Percentiles rank a stretch among this genome's conserved stretches.
Evolutionary conservation across 2,329 filamentous ascomycete genomes (phyloP).

Genomic region (Davidsoniella eucalypti): DNA sequence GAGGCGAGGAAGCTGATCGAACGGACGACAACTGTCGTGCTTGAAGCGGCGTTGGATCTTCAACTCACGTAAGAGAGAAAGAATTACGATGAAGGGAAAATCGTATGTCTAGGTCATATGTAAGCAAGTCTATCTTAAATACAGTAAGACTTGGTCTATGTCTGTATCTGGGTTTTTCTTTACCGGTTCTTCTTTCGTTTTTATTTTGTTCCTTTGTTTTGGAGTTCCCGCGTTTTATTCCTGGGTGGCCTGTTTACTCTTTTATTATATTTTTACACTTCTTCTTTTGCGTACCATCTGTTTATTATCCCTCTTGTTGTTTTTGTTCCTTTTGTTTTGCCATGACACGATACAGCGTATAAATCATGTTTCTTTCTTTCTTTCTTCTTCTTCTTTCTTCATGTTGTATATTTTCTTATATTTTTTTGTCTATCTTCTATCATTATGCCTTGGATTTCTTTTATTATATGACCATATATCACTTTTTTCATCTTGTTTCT

Average conservation of each 20-base stretch:
- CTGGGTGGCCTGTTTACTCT: background rate
- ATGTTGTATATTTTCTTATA: background rate
- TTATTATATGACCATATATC: background rate
- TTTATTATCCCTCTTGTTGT: too few relatives aligned
- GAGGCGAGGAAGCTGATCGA: constrained; percentile 50
- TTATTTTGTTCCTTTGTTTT: background rate
- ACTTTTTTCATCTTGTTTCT: too few relatives aligned
- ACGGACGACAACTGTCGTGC: constrained; percentile 54
- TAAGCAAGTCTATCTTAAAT: background rate
- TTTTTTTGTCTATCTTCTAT: background rate
- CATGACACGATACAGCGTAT: background rate
- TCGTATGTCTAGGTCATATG: too few relatives aligned
- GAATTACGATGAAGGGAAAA: background rate
- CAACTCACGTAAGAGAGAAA: constrained; percentile 14
- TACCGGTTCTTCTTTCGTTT: background rate
- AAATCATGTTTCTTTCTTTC: background rate
- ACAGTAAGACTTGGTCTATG: constrained; percentile 1
- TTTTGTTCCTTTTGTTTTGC: background rate
- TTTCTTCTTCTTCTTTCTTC: background rate
- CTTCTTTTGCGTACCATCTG: background rate
- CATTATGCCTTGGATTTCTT: background rate
- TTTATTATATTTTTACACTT: background rate
- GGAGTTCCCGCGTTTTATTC: background rate
- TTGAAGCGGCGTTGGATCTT: constrained; percentile 33
- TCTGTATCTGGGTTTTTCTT: background rate